These are phyloP conservation scores for Moringa oleifera DNA, from an alignment of 345 rosid genomes.

Conservation along the genomic window DNA sequence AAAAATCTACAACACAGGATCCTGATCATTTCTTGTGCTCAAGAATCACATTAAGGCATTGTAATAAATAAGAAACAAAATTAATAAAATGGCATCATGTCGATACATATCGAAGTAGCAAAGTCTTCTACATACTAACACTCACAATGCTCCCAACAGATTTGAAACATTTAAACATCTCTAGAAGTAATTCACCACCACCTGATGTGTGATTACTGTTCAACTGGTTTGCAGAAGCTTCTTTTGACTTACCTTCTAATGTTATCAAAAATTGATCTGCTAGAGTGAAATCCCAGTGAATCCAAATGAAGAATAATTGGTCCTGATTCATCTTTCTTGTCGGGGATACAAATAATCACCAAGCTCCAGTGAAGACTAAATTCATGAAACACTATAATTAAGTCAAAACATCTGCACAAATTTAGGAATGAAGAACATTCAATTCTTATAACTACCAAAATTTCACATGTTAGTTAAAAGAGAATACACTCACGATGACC, in stretches of 20 bases:
- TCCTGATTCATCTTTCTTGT: slow-evolving; percentile 70
- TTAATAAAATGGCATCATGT: neutral
- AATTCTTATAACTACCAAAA: no score
- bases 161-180: no score
- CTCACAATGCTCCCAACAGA: neutral
- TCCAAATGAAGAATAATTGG: slow-evolving; percentile 87
- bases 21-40: neutral
- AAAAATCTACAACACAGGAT: slow-evolving; percentile 47
- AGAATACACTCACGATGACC: no score
- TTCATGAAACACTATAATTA: slow-evolving; percentile 16
- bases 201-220: neutral
- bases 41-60: slow-evolving; percentile 9
- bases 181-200: no score
- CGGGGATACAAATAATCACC: slow-evolving; percentile 83
- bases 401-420: slow-evolving; percentile 9
- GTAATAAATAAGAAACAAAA: slow-evolving; percentile 2
- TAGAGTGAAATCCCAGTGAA: slow-evolving; percentile 69
- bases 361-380: slow-evolving; percentile 94
- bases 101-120: neutral
- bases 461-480: neutral
- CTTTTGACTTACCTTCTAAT: slow-evolving; percentile 63
- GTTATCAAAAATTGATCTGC: slow-evolving; percentile 51
- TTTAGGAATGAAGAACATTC: neutral
- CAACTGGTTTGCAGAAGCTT: slow-evolving; percentile 5
- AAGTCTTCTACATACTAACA: neutral